Conservation (phyloP, 164 flowering plant genomes). For the Nymphaea colorata region DNA sequence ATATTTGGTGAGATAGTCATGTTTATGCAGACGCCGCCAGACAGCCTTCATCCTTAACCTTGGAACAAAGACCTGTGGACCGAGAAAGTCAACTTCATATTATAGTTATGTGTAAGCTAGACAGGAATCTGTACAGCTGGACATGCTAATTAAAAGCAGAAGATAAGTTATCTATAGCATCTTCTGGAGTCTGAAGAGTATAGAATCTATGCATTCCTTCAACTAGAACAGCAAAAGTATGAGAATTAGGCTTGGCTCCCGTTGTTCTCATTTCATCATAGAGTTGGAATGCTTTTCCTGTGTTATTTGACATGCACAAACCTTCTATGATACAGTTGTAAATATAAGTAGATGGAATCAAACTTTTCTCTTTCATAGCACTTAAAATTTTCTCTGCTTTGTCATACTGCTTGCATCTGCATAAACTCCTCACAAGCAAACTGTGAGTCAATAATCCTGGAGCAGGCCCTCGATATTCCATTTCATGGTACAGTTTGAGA, state of each 20-base stretch:
- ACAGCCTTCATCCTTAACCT: no score
- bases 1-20: no score
- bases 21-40: no score
- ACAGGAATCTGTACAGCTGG: neutral
- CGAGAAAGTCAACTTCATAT: no score
- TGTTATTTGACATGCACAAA: slow-evolving; percentile 25
- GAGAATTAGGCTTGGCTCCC: slow-evolving; percentile 19
- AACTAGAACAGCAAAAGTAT: neutral
- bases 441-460: slow-evolving; percentile 29
- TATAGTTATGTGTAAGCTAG: neutral
- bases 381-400: slow-evolving; percentile 52
- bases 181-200: neutral
- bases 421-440: slow-evolving; percentile 32
- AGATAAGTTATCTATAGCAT: neutral
- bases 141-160: neutral
- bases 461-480: slow-evolving; percentile 36
- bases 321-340: slow-evolving; percentile 30
- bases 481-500: slow-evolving; percentile 66
- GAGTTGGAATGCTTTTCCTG: slow-evolving; percentile 18
- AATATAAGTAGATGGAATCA: slow-evolving; percentile 13
- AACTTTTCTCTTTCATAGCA: slow-evolving; percentile 33
- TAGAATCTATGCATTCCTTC: neutral
- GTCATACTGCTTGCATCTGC: slow-evolving; percentile 29
- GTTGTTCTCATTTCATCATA: slow-evolving; percentile 29
- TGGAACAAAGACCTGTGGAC: no score